These are phyloP conservation scores for Pichia sp. DNA, from an alignment of 1,139 yeast species.

Conservation along the genomic window DNA sequence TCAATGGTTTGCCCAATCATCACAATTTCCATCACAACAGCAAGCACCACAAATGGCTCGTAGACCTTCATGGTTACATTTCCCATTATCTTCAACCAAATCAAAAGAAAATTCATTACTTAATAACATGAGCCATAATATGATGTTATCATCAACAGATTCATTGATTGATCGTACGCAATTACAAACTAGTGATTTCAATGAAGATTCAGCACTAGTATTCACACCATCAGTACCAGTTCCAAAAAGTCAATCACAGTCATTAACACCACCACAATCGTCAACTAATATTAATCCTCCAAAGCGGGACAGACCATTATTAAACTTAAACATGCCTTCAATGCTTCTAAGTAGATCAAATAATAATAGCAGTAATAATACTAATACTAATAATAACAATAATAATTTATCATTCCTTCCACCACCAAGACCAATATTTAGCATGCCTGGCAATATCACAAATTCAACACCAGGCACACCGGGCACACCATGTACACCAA, in stretches of 20 bases:
- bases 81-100: slow-evolving; percentile 22
- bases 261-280: slow-evolving; percentile 2
- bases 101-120: slow-evolving; percentile 15
- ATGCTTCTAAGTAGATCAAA: background rate
- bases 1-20: background rate
- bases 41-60: slow-evolving; percentile 11
- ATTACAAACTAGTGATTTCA: background rate
- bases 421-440: slow-evolving; percentile 7
- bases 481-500: slow-evolving; percentile 5
- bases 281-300: background rate
- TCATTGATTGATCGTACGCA: slow-evolving; percentile 29
- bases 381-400: background rate
- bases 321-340: slow-evolving; percentile 9
- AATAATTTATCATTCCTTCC: background rate
- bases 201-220: background rate
- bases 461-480: slow-evolving; percentile 4
- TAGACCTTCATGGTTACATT: slow-evolving; percentile 30
- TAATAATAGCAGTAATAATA: background rate
- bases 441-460: slow-evolving; percentile 2
- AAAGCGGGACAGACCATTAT: slow-evolving; percentile 7
- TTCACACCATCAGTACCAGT: background rate
- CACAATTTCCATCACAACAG: background rate
- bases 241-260: background rate
- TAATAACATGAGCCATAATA: background rate
- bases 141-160: slow-evolving; percentile 26